These are phyloP conservation scores for Macrophomina pseudophaseolina DNA, from an alignment of 2,329 filamentous ascomycete species.

Conservation along the genomic window DNA sequence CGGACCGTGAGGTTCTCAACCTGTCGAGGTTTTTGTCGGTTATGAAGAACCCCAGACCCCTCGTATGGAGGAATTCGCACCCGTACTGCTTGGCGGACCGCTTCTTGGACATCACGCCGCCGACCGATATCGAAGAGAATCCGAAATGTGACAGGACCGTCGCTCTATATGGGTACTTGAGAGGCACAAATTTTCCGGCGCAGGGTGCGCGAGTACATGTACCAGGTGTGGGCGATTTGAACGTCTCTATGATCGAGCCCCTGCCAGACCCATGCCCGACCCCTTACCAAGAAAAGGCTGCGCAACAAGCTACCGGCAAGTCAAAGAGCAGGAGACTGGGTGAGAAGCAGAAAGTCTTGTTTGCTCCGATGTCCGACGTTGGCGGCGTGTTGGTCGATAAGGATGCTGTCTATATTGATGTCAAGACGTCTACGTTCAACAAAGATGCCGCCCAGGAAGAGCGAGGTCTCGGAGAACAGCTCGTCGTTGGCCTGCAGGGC, in stretches of 20 bases:
- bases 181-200: conserved; percentile 91
- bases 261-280: conserved; percentile 95
- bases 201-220: conserved; percentile 87
- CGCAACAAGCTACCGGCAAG: conserved; percentile 84
- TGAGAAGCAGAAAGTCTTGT: conserved; percentile 95
- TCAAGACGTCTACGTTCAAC: conserved; percentile 74
- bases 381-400: conserved; percentile 96
- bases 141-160: conserved; percentile 89
- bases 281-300: conserved; percentile 83
- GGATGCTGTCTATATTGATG: conserved; percentile 89
- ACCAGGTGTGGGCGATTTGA: conserved; percentile 88
- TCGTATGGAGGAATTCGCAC: conserved; percentile 95
- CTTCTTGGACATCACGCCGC: conserved; percentile 93
- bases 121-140: conserved; percentile 86
- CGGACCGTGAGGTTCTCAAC: conserved; percentile 95
- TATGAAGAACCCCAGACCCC: conserved; percentile 98
- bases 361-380: conserved; percentile 98
- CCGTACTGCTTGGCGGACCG: conserved; percentile 93
- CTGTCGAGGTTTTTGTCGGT: conserved; percentile 92
- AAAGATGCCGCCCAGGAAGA: conserved; percentile 66
- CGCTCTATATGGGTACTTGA: conserved; percentile 88
- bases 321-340: conserved; percentile 79
- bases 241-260: conserved; percentile 80
- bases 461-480: conserved; percentile 90
- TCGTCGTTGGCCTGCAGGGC: conserved; percentile 87